Evolutionary conservation across 306 rosid species (phyloP).

Genomic region (Neltuma alba): DNA sequence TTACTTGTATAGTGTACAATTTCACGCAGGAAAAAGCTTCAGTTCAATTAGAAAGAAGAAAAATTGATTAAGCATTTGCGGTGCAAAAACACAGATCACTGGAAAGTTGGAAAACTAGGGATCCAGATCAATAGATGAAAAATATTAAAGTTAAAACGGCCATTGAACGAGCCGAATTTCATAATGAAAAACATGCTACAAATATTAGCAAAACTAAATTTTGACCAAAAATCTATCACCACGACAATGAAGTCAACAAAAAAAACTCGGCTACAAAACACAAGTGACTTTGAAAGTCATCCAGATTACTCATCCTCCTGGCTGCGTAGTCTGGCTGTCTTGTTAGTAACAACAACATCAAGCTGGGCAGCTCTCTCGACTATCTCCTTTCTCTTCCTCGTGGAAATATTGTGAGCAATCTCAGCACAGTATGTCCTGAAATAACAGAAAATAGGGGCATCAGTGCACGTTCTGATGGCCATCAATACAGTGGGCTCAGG

Average conservation of each 20-base stretch:
- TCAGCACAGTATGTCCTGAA: conserved; percentile 84
- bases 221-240: conserved; percentile 14
- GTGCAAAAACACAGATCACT: not conserved
- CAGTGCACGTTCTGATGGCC: not conserved
- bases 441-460: not conserved
- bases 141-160: not conserved
- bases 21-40: too few species aligned
- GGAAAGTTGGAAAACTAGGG: not conserved
- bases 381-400: conserved; percentile 77
- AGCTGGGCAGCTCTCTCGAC: conserved; percentile 90
- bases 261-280: conserved; percentile 35
- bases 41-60: not conserved
- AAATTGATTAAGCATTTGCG: not conserved
- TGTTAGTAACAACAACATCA: conserved; percentile 86
- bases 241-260: not conserved
- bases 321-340: conserved; percentile 86
- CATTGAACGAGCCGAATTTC: not conserved
- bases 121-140: not conserved
- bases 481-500: not conserved
- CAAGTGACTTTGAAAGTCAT: not conserved
- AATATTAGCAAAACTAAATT: not conserved
- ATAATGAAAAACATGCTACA: conserved; percentile 24
- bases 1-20: not conserved
- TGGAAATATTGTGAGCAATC: conserved; percentile 82
- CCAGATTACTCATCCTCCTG: conserved; percentile 79